Evolutionary conservation across 2,329 filamentous ascomycete species (phyloP).

Genomic region (Stagonosporopsis cucurbitacearum): DNA sequence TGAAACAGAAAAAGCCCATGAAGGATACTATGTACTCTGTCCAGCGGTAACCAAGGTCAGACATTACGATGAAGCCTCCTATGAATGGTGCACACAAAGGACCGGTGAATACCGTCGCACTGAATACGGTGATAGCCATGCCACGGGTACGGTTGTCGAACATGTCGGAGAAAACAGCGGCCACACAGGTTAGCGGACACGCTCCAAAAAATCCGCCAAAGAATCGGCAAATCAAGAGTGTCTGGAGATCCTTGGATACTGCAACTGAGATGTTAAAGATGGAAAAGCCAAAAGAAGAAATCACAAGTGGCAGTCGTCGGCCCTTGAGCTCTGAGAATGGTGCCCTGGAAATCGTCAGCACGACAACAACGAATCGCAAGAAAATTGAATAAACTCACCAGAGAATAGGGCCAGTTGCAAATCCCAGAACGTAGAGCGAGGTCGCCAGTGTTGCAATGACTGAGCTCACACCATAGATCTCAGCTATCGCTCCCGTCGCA

Average conservation of each 20-base stretch:
- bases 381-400: neutral
- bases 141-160: slow-evolving; percentile 54
- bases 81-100: slow-evolving; percentile 61
- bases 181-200: slow-evolving; percentile 59
- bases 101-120: slow-evolving; percentile 56
- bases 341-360: slow-evolving; percentile 56
- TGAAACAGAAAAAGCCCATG: slow-evolving; percentile 61
- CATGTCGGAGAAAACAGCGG: slow-evolving; percentile 64
- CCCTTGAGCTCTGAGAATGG: slow-evolving; percentile 61
- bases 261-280: slow-evolving; percentile 59
- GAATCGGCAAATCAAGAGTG: slow-evolving; percentile 60
- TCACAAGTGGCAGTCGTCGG: slow-evolving; percentile 56
- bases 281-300: slow-evolving; percentile 59
- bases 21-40: slow-evolving; percentile 62
- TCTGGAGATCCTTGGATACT: slow-evolving; percentile 60
- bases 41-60: slow-evolving; percentile 62
- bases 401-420: slow-evolving; percentile 15
- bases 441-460: slow-evolving; percentile 60
- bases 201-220: slow-evolving; percentile 62
- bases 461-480: slow-evolving; percentile 53
- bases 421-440: slow-evolving; percentile 56
- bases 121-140: slow-evolving; percentile 56
- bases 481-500: slow-evolving; percentile 41
- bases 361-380: slow-evolving; percentile 39
- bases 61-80: slow-evolving; percentile 61